phyloP scores from a whole-genome alignment of 1,284 basidiomycete species.

The Cutaneotrichosporon curvatum region DNA sequence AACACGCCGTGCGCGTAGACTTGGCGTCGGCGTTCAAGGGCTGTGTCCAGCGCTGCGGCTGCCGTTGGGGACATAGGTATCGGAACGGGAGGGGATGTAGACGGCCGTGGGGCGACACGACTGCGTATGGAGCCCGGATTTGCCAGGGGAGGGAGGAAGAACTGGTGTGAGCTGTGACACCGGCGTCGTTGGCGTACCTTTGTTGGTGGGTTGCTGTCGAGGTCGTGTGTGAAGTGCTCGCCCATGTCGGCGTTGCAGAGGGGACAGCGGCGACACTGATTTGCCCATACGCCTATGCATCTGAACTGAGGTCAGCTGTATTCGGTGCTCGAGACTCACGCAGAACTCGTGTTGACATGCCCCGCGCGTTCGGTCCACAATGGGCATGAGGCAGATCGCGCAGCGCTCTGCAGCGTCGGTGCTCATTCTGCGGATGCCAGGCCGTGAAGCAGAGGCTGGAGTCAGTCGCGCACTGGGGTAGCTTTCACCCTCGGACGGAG shows the following conservation, averaged over 20 bases:
- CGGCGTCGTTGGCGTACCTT: no score
- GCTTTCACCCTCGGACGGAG: no score
- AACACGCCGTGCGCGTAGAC: constrained; percentile 68
- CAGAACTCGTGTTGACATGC: constrained; percentile 74
- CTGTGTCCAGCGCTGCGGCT: not conserved
- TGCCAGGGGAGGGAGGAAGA: constrained; percentile 62
- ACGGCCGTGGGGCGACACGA: not conserved
- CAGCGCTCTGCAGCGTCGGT: constrained; percentile 33
- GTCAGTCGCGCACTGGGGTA: not conserved
- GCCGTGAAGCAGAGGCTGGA: not conserved
- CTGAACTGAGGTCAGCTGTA: constrained; percentile 56
- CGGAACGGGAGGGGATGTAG: not conserved
- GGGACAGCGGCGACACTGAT: constrained; percentile 60
- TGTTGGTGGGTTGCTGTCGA: constrained; percentile 33
- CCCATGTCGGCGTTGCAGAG: constrained; percentile 69
- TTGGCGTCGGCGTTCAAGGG: constrained; percentile 53
- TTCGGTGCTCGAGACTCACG: constrained; percentile 24
- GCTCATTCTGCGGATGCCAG: no score
- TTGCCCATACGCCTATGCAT: constrained; percentile 74
- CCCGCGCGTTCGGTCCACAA: constrained; percentile 70
- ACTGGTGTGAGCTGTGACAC: constrained; percentile 44
- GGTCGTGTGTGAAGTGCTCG: constrained; percentile 68
- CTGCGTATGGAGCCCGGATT: constrained; percentile 7
- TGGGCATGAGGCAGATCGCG: constrained; percentile 66
- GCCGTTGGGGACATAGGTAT: not conserved